These are phyloP conservation scores for Colletotrichum salicis DNA, from an alignment of 2,329 filamentous ascomycete genomes.

Conservation along the genomic window DNA sequence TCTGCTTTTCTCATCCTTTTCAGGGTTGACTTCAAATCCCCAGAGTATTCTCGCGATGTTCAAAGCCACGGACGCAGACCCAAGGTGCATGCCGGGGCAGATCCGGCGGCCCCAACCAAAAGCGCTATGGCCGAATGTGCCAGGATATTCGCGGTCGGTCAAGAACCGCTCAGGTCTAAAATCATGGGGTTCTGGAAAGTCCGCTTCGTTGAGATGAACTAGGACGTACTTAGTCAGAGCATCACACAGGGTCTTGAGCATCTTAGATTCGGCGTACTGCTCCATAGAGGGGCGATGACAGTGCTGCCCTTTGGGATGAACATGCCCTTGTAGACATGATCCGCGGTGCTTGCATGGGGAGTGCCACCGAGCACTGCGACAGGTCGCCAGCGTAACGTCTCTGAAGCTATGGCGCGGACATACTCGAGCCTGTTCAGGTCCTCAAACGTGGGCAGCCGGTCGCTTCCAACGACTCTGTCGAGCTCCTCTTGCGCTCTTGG, in stretches of 20 bases:
- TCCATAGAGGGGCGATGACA: slow-evolving; percentile 55
- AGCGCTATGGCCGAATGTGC: slow-evolving; percentile 50
- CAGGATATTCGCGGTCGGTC: slow-evolving; percentile 48
- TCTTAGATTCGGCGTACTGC: slow-evolving; percentile 46
- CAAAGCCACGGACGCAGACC: slow-evolving; percentile 58
- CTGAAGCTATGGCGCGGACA: slow-evolving; percentile 49
- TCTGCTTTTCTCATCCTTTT: not conserved
- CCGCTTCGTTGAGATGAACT: slow-evolving; percentile 54
- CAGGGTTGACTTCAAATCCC: slow-evolving; percentile 57
- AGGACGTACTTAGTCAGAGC: not conserved
- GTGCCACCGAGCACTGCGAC: slow-evolving; percentile 54
- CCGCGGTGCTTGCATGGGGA: slow-evolving; percentile 57
- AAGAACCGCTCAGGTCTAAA: slow-evolving; percentile 51
- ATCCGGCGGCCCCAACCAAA: slow-evolving; percentile 56
- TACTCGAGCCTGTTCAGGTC: slow-evolving; percentile 48
- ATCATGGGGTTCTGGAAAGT: slow-evolving; percentile 53
- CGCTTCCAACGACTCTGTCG: slow-evolving; percentile 49
- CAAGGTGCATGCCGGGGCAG: slow-evolving; percentile 62
- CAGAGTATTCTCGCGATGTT: slow-evolving; percentile 62
- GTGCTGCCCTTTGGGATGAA: slow-evolving; percentile 48
- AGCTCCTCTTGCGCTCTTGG: slow-evolving; percentile 53
- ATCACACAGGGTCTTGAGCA: no score
- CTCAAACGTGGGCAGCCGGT: slow-evolving; percentile 50
- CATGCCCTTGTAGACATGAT: slow-evolving; percentile 53
- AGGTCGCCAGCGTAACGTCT: slow-evolving; percentile 54